A percentile compares a stretch with the other conserved stretches of the same genome.
Conservation (phyloP, 306 rosid genomes). For the Echinosophora koreensis region DNA sequence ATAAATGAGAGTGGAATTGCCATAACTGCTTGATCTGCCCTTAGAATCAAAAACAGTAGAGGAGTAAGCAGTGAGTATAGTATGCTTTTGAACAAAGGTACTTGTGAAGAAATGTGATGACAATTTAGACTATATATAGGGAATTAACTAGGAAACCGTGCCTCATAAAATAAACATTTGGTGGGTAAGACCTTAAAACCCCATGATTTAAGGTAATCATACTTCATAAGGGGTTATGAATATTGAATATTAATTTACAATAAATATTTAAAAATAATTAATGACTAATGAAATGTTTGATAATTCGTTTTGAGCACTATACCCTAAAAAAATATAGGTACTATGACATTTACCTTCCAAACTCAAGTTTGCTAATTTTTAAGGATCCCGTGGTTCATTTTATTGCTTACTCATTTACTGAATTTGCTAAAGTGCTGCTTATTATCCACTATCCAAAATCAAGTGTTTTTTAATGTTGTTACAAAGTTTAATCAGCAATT, state of each 20-base stretch:
- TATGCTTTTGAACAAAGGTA: constrained; percentile 45
- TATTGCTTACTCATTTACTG: neutral
- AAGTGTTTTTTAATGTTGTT: constrained; percentile 32
- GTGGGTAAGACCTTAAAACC: constrained; percentile 31
- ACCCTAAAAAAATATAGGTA: too few species aligned
- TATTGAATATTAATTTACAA: too few species aligned
- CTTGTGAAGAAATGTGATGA: constrained; percentile 54
- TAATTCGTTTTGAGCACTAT: too few species aligned
- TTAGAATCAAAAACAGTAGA: constrained; percentile 6
- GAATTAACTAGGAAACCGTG: constrained; percentile 42
- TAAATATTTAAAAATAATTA: too few species aligned
- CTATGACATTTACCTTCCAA: neutral
- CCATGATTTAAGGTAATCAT: constrained; percentile 56
- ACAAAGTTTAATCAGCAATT: constrained; percentile 20
- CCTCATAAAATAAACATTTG: constrained; percentile 36
- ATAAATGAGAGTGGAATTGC: constrained; percentile 57
- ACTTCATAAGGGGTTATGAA: neutral
- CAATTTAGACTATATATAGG: constrained; percentile 55
- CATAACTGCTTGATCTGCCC: constrained; percentile 53
- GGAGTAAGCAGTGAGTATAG: constrained; percentile 33
- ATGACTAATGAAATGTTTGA: too few species aligned
- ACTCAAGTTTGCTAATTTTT: neutral
- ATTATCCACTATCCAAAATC: neutral
- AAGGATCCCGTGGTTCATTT: neutral
- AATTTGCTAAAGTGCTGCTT: neutral